Evolutionary conservation across 2,329 filamentous ascomycete genomes (phyloP).

Genomic region (Pestalotiopsis sp.): DNA sequence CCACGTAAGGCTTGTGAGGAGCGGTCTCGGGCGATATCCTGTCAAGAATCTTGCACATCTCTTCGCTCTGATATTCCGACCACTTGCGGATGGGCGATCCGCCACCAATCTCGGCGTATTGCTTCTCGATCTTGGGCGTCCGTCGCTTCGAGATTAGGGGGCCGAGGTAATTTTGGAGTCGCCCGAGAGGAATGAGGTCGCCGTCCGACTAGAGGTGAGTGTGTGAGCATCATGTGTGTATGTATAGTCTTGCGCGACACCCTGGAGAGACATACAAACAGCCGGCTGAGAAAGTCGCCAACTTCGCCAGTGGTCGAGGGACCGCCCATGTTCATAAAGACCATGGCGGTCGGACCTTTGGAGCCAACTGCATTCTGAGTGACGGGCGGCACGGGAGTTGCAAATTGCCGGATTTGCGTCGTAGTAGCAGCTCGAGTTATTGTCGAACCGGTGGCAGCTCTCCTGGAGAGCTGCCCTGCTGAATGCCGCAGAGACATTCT

Average conservation of each 20-base stretch:
- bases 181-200: conserved; percentile 93
- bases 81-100: conserved; percentile 98
- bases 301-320: conserved; percentile 89
- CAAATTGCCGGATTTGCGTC: conserved; percentile 51
- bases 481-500: conserved; percentile 45
- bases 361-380: conserved; percentile 73
- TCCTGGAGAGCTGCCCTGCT: conserved; percentile 38
- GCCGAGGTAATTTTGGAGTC: conserved; percentile 87
- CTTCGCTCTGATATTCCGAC: conserved; percentile 90
- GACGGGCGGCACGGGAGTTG: conserved; percentile 73
- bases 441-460: conserved; percentile 26
- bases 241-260: neutral
- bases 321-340: conserved; percentile 99
- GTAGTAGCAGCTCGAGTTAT: conserved; percentile 26
- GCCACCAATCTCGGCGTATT: conserved; percentile 93
- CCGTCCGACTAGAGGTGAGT: conserved; percentile 71
- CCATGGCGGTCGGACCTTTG: conserved; percentile 92
- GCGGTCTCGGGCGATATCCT: conserved; percentile 88
- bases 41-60: conserved; percentile 98
- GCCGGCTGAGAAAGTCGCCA: conserved; percentile 81
- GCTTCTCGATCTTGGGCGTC: conserved; percentile 95
- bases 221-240: neutral
- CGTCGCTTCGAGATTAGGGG: conserved; percentile 83
- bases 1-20: conserved; percentile 95
- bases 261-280: conserved; percentile 72